phyloP scores from a whole-genome alignment of 768 basidiomycete genomes.

The Calocera viscosa region DNA sequence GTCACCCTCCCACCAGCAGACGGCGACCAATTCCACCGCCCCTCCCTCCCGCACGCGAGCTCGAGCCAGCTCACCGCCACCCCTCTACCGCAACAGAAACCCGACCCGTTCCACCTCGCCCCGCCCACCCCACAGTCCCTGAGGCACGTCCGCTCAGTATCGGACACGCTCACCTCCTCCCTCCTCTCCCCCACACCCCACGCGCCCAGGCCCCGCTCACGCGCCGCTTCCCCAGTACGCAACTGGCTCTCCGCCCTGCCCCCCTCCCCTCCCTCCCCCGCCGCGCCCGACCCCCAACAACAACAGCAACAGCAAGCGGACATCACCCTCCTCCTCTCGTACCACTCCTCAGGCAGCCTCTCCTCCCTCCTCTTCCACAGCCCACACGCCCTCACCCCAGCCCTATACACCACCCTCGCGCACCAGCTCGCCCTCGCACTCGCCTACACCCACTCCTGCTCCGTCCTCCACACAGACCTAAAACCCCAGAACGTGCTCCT shows the following conservation, averaged over 20 bases:
- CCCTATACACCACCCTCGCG: slow-evolving; percentile 24
- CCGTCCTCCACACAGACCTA: slow-evolving; percentile 33
- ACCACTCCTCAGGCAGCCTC: slow-evolving; percentile 16
- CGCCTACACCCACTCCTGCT: slow-evolving; percentile 27
- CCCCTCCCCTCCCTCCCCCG: not conserved
- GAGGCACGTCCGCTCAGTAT: not conserved
- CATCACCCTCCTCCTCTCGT: slow-evolving; percentile 20
- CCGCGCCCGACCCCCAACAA: slow-evolving; percentile 5
- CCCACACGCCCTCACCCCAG: slow-evolving; percentile 16
- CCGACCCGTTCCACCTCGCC: slow-evolving; percentile 1
- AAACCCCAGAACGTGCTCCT: slow-evolving; percentile 31
- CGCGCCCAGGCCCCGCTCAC: not conserved
- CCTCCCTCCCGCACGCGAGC: not conserved
- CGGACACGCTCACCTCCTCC: not conserved
- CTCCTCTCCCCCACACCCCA: slow-evolving; percentile 2
- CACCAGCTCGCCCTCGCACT: slow-evolving; percentile 25
- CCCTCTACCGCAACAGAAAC: not conserved
- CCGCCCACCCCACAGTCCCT: not conserved
- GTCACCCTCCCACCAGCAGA: not conserved
- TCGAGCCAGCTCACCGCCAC: not conserved
- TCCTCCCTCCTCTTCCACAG: slow-evolving; percentile 16
- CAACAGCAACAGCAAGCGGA: not conserved
- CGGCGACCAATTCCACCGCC: not conserved
- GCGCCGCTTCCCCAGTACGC: not conserved
- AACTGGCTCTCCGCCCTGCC: not conserved